phyloP scores from a whole-genome alignment of 1,284 basidiomycete species.

The Schizophyllum commune region DNA sequence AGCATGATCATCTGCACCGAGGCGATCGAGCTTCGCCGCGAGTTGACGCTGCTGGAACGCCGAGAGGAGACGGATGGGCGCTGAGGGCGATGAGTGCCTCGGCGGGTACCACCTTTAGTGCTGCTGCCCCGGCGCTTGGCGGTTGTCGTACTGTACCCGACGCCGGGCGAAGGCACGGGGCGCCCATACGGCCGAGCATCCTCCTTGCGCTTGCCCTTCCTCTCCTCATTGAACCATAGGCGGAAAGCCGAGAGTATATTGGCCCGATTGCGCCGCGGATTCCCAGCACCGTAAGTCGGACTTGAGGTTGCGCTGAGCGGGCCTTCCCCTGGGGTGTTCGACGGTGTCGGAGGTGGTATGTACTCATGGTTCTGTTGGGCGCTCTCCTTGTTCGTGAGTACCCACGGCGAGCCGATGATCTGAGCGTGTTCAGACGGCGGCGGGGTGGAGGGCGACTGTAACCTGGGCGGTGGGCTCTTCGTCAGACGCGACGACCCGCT shows the following conservation, averaged over 20 bases:
- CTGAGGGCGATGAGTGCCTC: slow-evolving; percentile 40
- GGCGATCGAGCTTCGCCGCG: slow-evolving; percentile 60
- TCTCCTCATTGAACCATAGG: slow-evolving; percentile 75
- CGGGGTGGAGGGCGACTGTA: slow-evolving; percentile 48
- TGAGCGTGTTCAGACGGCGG: slow-evolving; percentile 35
- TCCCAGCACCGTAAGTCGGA: slow-evolving; percentile 38
- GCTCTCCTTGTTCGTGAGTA: slow-evolving; percentile 39
- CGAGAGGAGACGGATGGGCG: slow-evolving; percentile 63
- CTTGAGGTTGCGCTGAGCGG: slow-evolving; percentile 39
- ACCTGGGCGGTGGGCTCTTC: slow-evolving; percentile 51
- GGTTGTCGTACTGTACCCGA: slow-evolving; percentile 16
- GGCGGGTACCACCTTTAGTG: slow-evolving; percentile 9
- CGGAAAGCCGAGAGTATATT: slow-evolving; percentile 68
- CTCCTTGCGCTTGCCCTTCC: slow-evolving; percentile 68
- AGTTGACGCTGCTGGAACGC: slow-evolving; percentile 78
- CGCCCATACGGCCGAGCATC: slow-evolving; percentile 14
- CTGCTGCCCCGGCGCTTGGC: slow-evolving; percentile 44
- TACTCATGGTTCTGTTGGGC: not conserved
- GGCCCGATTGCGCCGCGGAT: slow-evolving; percentile 44
- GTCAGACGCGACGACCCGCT: slow-evolving; percentile 53
- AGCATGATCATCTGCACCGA: slow-evolving; percentile 49
- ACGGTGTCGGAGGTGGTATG: slow-evolving; percentile 33
- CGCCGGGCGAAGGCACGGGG: slow-evolving; percentile 20
- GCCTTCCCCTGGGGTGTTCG: slow-evolving; percentile 45
- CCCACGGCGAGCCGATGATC: slow-evolving; percentile 62